A percentile compares a stretch with the other conserved stretches of the same genome.
Evolutionary conservation across 2,329 filamentous ascomycete species (phyloP).

Genomic region (Fusarium sp.): DNA sequence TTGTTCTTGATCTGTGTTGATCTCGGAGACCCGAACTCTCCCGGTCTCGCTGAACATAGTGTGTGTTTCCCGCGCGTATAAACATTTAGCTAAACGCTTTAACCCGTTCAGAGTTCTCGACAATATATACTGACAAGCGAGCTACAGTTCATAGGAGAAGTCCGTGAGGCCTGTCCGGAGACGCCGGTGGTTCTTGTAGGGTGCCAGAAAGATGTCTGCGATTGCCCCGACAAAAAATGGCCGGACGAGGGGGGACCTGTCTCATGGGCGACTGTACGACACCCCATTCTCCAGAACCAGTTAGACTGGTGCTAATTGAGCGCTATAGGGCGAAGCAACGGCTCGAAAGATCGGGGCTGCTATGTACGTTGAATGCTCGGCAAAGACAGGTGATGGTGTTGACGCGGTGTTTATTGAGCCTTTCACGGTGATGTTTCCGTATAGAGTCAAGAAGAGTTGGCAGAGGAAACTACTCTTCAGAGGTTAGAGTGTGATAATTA

Average conservation of each 20-base stretch:
- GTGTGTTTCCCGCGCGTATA: not conserved
- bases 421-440: not conserved
- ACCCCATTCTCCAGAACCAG: not conserved
- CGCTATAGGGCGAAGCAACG: not conserved
- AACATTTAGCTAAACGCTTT: not conserved
- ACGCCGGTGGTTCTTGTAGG: not conserved
- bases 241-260: not conserved
- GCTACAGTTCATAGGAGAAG: not conserved
- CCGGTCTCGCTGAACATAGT: not conserved
- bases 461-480: not conserved
- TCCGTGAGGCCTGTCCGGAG: not conserved
- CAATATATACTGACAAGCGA: not conserved
- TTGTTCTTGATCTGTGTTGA: not conserved
- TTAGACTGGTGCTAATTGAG: not conserved
- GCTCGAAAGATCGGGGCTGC: not conserved
- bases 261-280: not conserved
- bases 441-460: not conserved
- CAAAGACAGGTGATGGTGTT: not conserved
- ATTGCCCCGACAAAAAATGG: not conserved
- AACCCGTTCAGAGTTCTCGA: not conserved
- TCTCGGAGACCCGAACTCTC: not conserved
- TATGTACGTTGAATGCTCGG: not conserved
- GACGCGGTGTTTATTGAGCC: not conserved
- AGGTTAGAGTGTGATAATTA: not conserved
- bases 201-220: not conserved